Percentiles rank a stretch among this genome's conserved stretches.
phyloP scores from a whole-genome alignment of 768 basidiomycete genomes.

The Mycena olivaceomarginata region DNA sequence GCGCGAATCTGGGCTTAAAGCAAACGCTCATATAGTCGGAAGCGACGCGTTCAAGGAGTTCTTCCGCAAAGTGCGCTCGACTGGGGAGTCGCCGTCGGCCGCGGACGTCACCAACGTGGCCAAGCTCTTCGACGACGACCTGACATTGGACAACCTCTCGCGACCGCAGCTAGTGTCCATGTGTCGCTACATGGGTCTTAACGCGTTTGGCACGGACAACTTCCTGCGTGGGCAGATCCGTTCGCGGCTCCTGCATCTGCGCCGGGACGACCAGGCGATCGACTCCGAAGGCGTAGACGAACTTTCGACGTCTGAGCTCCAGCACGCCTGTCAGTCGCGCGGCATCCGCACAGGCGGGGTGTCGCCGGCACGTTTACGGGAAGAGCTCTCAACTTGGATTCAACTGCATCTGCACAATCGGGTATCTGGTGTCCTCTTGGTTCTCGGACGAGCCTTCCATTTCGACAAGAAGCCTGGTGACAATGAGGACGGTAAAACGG shows the following conservation, averaged over 20 bases:
- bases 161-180: slow-evolving; percentile 98
- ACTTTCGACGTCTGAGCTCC: slow-evolving; percentile 93
- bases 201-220: slow-evolving; percentile 99
- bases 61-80: slow-evolving; percentile 98
- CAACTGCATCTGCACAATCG: slow-evolving; percentile 91
- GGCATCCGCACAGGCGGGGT: slow-evolving; percentile 94
- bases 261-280: slow-evolving; percentile 96
- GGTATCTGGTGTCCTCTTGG: slow-evolving; percentile 94
- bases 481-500: slow-evolving; percentile 89
- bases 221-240: slow-evolving; percentile 96
- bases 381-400: slow-evolving; percentile 96
- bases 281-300: slow-evolving; percentile 92
- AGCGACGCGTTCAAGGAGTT: slow-evolving; percentile 99
- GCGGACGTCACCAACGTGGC: slow-evolving; percentile 95
- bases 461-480: slow-evolving; percentile 88
- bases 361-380: slow-evolving; percentile 91
- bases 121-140: slow-evolving; percentile 97
- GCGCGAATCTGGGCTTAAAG: slow-evolving; percentile 94
- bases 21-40: slow-evolving; percentile 94
- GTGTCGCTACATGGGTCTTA: slow-evolving; percentile 98
- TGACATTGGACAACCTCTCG: slow-evolving; percentile 98
- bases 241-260: slow-evolving; percentile 85
- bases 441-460: slow-evolving; percentile 96
- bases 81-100: slow-evolving; percentile 94
- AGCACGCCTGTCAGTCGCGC: slow-evolving; percentile 94